Conservation (phyloP, 345 rosid species). For the Lumnitzera racemosa region DNA sequence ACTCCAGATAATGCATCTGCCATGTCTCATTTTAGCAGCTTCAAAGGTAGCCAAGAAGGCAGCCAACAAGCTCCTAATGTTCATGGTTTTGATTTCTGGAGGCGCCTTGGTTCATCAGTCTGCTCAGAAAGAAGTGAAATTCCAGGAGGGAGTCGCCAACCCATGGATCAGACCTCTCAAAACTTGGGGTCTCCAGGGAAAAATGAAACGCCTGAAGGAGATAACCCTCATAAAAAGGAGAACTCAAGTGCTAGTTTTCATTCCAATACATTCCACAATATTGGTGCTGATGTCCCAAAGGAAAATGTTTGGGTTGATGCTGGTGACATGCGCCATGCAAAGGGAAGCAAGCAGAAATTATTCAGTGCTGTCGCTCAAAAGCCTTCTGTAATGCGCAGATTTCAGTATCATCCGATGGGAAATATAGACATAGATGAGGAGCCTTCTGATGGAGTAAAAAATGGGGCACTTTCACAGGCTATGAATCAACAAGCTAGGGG, state of each 20-base stretch:
- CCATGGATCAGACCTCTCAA: constrained; percentile 29
- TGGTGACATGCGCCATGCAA: constrained; percentile 28
- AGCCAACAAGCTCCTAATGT: constrained; percentile 25
- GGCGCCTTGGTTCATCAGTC: constrained; percentile 26
- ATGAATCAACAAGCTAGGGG: constrained; percentile 29
- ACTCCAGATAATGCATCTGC: constrained; percentile 22
- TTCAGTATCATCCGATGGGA: constrained; percentile 97
- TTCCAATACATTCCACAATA: constrained; percentile 20
- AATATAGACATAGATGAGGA: constrained; percentile 50
- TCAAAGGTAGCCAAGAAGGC: constrained; percentile 27
- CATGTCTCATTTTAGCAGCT: constrained; percentile 21
- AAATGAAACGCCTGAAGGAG: constrained; percentile 23
- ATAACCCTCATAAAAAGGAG: constrained; percentile 25
- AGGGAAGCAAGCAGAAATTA: constrained; percentile 42
- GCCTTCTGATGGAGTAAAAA: constrained; percentile 31
- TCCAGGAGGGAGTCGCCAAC: constrained; percentile 19
- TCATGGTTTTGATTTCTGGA: constrained; percentile 40
- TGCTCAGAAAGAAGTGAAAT: constrained; percentile 21
- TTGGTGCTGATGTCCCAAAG: constrained; percentile 23
- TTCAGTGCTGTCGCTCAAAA: constrained; percentile 30
- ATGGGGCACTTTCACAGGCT: constrained; percentile 22
- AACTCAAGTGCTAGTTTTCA: constrained; percentile 25
- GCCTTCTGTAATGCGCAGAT: constrained; percentile 48
- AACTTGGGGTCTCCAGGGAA: constrained; percentile 39
- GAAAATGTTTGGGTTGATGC: constrained; percentile 42